These are phyloP conservation scores for Mortierella sp. DNA, from an alignment of 371 early-diverging fungal species.

Conservation along the genomic window DNA sequence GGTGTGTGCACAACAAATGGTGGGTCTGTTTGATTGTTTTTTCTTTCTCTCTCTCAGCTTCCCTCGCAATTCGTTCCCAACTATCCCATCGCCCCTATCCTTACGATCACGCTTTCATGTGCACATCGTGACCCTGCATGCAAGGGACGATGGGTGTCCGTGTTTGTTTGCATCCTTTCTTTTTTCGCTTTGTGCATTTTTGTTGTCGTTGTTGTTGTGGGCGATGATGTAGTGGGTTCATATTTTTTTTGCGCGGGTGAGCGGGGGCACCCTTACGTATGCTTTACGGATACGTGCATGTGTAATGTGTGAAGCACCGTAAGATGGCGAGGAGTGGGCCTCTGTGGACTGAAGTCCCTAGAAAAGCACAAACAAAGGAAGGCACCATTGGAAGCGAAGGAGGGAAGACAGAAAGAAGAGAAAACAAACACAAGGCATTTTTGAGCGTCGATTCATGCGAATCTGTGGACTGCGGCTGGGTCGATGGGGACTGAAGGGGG, in stretches of 20 bases:
- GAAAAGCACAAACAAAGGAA: not conserved
- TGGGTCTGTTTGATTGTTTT: not conserved
- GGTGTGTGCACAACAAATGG: not conserved
- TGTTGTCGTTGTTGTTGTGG: not conserved
- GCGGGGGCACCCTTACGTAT: not conserved
- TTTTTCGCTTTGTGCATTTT: not conserved
- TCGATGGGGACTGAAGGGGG: not conserved
- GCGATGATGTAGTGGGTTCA: not conserved
- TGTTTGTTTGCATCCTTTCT: conserved; percentile 11
- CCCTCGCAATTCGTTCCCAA: too few relatives aligned
- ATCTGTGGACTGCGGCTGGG: not conserved
- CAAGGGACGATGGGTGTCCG: not conserved
- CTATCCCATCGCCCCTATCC: too few relatives aligned
- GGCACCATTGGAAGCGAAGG: not conserved
- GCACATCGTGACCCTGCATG: conserved; percentile 20
- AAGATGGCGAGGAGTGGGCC: not conserved
- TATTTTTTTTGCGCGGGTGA: too few relatives aligned
- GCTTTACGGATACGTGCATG: not conserved
- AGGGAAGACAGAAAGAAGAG: not conserved
- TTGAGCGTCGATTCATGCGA: conserved; percentile 7
- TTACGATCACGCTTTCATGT: conserved; percentile 24
- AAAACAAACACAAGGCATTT: too few relatives aligned
- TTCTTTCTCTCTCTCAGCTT: not conserved
- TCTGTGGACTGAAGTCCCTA: conserved; percentile 3
- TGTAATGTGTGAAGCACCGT: not conserved